A percentile compares a stretch with the other conserved stretches of the same genome.
Conservation (phyloP, 208 protist genomes). For the Wallacemonas sp. region DNA sequence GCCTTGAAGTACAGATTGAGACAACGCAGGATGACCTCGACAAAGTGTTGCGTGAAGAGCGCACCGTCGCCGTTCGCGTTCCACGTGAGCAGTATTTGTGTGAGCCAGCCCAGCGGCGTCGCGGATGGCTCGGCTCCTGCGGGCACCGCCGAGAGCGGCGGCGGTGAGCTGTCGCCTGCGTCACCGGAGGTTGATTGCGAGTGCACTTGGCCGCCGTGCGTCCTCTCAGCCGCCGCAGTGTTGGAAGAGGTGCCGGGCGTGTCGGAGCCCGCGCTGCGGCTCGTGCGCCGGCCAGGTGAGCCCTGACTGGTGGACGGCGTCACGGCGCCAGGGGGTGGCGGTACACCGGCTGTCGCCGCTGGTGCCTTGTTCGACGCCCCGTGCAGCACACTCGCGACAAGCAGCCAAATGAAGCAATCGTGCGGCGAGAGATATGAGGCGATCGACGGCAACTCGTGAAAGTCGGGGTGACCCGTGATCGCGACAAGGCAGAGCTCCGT, state of each 20-base stretch:
- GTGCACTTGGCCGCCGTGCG: too few species aligned
- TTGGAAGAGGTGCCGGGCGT: neutral
- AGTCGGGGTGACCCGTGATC: constrained; percentile 24
- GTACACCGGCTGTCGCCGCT: neutral
- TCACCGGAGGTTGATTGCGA: too few species aligned
- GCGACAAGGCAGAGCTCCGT: constrained; percentile 13
- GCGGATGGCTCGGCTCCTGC: neutral
- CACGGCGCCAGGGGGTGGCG: neutral
- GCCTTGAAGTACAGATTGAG: constrained; percentile 25
- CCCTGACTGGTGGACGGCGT: neutral
- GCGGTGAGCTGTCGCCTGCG: neutral
- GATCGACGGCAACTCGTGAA: constrained; percentile 31
- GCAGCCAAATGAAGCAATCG: constrained; percentile 49
- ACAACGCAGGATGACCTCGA: neutral
- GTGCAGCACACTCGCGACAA: constrained; percentile 29
- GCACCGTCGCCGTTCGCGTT: constrained; percentile 5
- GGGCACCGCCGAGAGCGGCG: neutral
- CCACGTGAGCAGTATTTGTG: constrained; percentile 9
- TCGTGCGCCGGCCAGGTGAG: neutral
- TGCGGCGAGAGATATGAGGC: constrained; percentile 32
- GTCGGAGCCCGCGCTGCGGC: constrained; percentile 1
- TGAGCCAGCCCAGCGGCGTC: neutral
- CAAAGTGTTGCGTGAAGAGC: constrained; percentile 13
- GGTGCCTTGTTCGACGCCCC: neutral
- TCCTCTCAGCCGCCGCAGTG: too few species aligned